Percentiles rank a stretch among this genome's conserved stretches.
These are phyloP conservation scores for Termitomyces sp. DNA, from an alignment of 768 basidiomycete species.

Conservation along the genomic window DNA sequence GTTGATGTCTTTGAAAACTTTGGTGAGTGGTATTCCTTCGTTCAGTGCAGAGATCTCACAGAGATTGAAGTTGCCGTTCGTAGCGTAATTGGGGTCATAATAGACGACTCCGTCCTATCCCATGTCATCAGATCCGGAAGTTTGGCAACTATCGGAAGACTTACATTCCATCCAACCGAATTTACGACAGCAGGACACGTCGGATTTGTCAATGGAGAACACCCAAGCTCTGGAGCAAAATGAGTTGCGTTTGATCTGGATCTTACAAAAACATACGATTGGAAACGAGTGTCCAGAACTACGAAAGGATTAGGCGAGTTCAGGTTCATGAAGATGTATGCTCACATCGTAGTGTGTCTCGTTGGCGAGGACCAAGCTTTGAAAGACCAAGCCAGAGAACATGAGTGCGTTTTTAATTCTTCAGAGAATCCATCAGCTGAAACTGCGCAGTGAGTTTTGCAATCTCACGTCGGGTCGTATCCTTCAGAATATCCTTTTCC, in stretches of 20 bases:
- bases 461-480: constrained; percentile 34
- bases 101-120: constrained; percentile 21
- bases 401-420: constrained; percentile 39
- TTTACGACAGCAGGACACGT: constrained; percentile 36
- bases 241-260: constrained; percentile 5
- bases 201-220: constrained; percentile 32
- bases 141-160: background rate
- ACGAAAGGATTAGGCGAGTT: background rate
- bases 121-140: background rate
- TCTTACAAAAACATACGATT: constrained; percentile 22
- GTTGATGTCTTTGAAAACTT: constrained; percentile 23
- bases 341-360: constrained; percentile 37
- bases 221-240: constrained; percentile 33
- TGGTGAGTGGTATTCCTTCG: background rate
- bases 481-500: constrained; percentile 34
- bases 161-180: constrained; percentile 41
- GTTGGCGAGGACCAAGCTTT: constrained; percentile 33
- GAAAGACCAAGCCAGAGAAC: constrained; percentile 38
- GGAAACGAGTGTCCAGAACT: constrained; percentile 42
- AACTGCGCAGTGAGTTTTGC: background rate
- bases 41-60: constrained; percentile 22
- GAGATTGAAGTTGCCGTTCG: constrained; percentile 35
- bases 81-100: constrained; percentile 39
- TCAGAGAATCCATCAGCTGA: background rate
- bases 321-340: background rate